Percentiles rank a stretch among this genome's conserved stretches.
Evolutionary conservation across 441 rosid genomes (phyloP).

Genomic region (Adansonia grandidieri): DNA sequence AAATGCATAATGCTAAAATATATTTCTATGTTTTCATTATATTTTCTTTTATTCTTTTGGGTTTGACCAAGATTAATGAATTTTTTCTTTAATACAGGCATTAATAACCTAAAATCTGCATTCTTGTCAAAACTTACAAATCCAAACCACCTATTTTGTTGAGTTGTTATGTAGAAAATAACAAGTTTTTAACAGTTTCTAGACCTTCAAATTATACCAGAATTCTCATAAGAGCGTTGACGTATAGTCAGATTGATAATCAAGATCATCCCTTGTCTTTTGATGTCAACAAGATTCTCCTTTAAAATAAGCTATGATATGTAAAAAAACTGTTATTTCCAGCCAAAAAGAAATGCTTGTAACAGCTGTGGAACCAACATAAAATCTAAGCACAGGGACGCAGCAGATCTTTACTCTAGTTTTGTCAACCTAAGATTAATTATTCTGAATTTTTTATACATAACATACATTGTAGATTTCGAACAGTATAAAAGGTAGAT

Average conservation of each 20-base stretch:
- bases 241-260: not conserved
- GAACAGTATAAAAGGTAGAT: not conserved
- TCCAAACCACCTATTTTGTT: not conserved
- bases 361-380: not conserved
- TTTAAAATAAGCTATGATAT: not conserved
- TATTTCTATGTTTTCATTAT: not conserved
- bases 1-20: not conserved
- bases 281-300: not conserved
- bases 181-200: not conserved
- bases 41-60: not conserved
- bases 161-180: not conserved
- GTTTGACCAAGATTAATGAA: not conserved
- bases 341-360: not conserved
- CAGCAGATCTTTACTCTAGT: not conserved
- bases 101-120: not conserved
- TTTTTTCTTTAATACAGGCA: not conserved
- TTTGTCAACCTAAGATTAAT: slow-evolving; percentile 1
- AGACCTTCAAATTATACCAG: not conserved
- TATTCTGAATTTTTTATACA: not conserved
- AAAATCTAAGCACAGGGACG: not conserved
- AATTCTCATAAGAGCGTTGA: not conserved
- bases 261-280: not conserved
- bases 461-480: not conserved
- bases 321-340: not conserved
- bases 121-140: not conserved